A percentile compares a stretch with the other conserved stretches of the same genome.
phyloP scores from a whole-genome alignment of 2,329 filamentous ascomycete genomes.

The Verruconis gallopava region DNA sequence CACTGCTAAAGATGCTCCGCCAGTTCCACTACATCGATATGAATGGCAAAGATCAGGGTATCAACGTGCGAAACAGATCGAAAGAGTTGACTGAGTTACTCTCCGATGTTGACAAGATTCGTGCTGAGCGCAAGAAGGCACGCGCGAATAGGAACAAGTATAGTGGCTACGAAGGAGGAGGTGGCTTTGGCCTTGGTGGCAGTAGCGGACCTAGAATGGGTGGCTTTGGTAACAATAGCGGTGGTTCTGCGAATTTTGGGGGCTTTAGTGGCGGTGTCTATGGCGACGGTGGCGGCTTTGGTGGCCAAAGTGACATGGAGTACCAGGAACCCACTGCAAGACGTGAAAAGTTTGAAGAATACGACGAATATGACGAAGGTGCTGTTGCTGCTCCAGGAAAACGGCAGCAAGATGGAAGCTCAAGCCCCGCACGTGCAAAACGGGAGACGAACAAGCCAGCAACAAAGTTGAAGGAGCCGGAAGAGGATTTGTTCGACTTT shows the following conservation, averaged over 20 bases:
- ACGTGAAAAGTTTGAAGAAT: conserved; percentile 81
- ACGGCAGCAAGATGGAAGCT: conserved; percentile 31
- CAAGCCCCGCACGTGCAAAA: conserved; percentile 12
- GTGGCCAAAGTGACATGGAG: conserved; percentile 51
- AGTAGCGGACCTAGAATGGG: conserved; percentile 75
- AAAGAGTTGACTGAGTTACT: conserved; percentile 94
- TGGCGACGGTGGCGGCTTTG: conserved; percentile 90
- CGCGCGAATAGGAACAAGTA: conserved; percentile 87
- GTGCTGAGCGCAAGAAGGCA: conserved; percentile 70
- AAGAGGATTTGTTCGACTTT: conserved; percentile 85
- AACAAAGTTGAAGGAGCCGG: conserved; percentile 74
- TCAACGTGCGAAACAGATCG: conserved; percentile 92
- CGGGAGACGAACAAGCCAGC: conserved; percentile 42
- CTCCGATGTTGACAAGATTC: conserved; percentile 77
- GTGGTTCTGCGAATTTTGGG: conserved; percentile 37
- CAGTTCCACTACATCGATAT: conserved; percentile 95
- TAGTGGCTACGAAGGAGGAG: conserved; percentile 79
- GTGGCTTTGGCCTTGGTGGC: conserved; percentile 39
- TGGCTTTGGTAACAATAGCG: conserved; percentile 71
- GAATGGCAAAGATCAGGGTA: conserved; percentile 95
- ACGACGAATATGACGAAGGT: conserved; percentile 88
- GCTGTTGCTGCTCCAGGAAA: conserved; percentile 39
- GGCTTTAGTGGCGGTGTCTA: conserved; percentile 67
- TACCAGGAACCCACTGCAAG: conserved; percentile 23
- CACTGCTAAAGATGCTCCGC: conserved; percentile 91